Percentiles rank a stretch among this genome's conserved stretches.
phyloP scores from a whole-genome alignment of 805 yeast species.

The Peterozyma toletana region DNA sequence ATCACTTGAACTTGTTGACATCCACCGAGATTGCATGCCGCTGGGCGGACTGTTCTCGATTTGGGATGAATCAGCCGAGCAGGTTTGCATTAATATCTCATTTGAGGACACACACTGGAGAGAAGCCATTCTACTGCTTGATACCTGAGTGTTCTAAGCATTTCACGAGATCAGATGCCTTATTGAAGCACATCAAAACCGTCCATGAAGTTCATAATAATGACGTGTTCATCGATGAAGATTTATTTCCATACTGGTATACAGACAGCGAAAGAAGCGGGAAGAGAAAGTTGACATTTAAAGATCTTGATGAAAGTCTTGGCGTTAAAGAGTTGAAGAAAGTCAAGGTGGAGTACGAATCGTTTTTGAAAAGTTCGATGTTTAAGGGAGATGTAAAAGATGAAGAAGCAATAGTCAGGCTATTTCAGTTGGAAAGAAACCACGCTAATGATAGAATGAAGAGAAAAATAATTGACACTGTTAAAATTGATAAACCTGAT shows the following conservation, averaged over 20 bases:
- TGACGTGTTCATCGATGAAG: constrained; percentile 9
- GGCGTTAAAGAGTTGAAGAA: no score
- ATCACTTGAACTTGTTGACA: constrained; percentile 25
- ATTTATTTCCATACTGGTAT: constrained; percentile 9
- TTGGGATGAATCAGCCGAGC: constrained; percentile 44
- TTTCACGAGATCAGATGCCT: constrained; percentile 54
- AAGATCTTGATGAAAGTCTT: no score
- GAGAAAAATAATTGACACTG: no score
- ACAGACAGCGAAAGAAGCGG: no score
- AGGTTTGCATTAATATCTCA: constrained; percentile 56
- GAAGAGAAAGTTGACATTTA: no score
- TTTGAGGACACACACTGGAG: constrained; percentile 59
- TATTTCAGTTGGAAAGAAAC: neutral
- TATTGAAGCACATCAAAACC: constrained; percentile 55
- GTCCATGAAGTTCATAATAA: constrained; percentile 45
- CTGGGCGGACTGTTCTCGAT: constrained; percentile 54
- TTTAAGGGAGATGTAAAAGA: neutral
- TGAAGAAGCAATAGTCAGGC: neutral
- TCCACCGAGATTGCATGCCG: constrained; percentile 30
- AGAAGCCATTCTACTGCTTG: constrained; percentile 57
- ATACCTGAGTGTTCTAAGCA: constrained; percentile 59
- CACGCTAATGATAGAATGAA: neutral
- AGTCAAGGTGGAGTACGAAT: no score
- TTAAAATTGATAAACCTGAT: neutral
- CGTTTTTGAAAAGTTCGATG: no score